These are phyloP conservation scores for Malus fusca DNA, from an alignment of 306 rosid genomes.

Conservation along the genomic window DNA sequence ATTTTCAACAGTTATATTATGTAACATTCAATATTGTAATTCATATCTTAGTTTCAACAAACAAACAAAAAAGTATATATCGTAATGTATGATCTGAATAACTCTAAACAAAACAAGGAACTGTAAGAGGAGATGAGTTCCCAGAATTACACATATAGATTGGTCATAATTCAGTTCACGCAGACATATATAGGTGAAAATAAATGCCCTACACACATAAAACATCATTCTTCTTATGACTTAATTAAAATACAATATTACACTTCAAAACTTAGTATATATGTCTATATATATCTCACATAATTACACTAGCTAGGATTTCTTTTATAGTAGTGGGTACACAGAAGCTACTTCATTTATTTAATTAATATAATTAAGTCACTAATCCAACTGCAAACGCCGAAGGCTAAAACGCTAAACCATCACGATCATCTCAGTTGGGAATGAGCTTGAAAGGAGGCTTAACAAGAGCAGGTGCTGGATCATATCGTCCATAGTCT, in stretches of 20 bases:
- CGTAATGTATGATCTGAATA: too few species aligned
- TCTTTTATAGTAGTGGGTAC: not conserved
- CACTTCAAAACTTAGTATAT: not conserved
- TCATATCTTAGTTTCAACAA: too few species aligned
- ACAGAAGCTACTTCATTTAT: not conserved
- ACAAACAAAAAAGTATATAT: too few species aligned
- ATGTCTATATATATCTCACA: not conserved
- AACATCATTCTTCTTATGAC: not conserved
- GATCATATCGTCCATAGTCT: slow-evolving; percentile 91
- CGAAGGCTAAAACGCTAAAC: not conserved
- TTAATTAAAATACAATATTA: not conserved
- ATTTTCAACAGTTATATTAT: too few species aligned
- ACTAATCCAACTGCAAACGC: not conserved
- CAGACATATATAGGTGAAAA: not conserved
- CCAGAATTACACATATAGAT: not conserved
- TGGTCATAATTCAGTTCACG: not conserved
- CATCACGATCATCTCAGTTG: slow-evolving; percentile 34
- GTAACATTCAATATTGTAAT: too few species aligned
- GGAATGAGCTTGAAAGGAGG: slow-evolving; percentile 98
- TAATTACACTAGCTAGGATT: not conserved
- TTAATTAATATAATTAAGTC: not conserved
- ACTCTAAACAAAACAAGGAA: too few species aligned
- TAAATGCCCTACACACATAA: not conserved
- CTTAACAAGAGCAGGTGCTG: slow-evolving; percentile 74
- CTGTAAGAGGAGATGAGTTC: too few species aligned